phyloP scores from a whole-genome alignment of 768 basidiomycete species.

The Amanita jacksonii region DNA sequence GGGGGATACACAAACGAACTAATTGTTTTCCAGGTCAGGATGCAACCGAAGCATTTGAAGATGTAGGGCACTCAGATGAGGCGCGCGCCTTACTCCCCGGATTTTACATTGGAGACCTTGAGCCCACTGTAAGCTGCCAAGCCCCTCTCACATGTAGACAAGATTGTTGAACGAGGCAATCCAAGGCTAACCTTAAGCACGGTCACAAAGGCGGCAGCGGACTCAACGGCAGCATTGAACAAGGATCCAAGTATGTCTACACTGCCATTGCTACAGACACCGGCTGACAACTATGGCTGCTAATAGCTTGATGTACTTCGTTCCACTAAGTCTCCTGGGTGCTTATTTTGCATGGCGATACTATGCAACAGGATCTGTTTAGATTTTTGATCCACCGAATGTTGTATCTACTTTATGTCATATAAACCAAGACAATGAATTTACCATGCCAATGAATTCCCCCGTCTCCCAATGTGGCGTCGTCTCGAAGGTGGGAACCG shows the following conservation, averaged over 20 bases:
- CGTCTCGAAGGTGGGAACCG: too few species aligned
- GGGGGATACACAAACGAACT: too few species aligned
- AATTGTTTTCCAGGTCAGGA: constrained; percentile 57
- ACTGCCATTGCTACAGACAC: constrained; percentile 9
- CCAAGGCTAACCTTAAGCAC: constrained; percentile 47
- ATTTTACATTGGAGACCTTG: constrained; percentile 79
- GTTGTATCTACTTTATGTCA: not conserved
- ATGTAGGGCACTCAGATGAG: constrained; percentile 98
- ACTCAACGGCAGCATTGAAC: constrained; percentile 46
- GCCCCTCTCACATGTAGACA: constrained; percentile 6
- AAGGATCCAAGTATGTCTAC: constrained; percentile 54
- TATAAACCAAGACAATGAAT: not conserved
- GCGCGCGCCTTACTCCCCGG: constrained; percentile 76
- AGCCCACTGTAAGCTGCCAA: constrained; percentile 47
- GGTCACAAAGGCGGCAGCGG: constrained; percentile 32
- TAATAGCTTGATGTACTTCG: constrained; percentile 67
- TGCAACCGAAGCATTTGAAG: constrained; percentile 97
- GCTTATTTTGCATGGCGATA: constrained; percentile 86
- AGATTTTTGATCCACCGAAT: constrained; percentile 11
- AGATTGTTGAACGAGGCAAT: constrained; percentile 5
- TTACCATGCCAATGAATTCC: not conserved
- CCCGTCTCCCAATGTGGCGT: too few species aligned
- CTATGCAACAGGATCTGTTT: constrained; percentile 45
- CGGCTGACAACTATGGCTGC: constrained; percentile 3
- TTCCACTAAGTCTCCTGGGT: constrained; percentile 69